phyloP scores from a whole-genome alignment of 139 green algal species.

The Edaphochlamys debaryana region DNA sequence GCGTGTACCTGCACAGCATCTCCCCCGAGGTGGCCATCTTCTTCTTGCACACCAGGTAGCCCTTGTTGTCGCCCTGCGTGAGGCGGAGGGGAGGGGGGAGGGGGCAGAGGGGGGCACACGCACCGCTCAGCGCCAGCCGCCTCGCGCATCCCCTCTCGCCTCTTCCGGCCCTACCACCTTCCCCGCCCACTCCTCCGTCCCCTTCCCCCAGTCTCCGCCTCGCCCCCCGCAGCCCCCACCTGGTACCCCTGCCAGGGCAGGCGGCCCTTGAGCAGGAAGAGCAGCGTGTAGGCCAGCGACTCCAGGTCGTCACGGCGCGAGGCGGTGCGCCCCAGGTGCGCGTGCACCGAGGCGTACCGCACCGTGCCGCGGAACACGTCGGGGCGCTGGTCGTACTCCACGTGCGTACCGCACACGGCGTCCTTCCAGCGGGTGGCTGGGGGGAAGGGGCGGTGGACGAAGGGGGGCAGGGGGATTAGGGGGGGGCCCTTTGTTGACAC shows the following conservation, averaged over 20 bases:
- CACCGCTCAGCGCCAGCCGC: too few relatives aligned
- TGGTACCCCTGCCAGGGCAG: constrained; percentile 95
- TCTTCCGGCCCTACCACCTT: too few relatives aligned
- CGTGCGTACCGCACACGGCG: constrained; percentile 87
- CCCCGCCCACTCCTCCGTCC: too few relatives aligned
- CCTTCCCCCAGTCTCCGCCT: too few relatives aligned
- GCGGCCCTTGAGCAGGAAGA: constrained; percentile 94
- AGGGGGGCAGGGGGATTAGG: too few relatives aligned
- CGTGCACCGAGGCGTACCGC: constrained; percentile 97
- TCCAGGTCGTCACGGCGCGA: constrained; percentile 96
- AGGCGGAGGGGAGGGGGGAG: background rate
- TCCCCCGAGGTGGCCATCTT: constrained; percentile 98
- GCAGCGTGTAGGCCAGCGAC: constrained; percentile 97
- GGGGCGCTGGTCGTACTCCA: constrained; percentile 99
- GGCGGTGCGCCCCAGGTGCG: constrained; percentile 96
- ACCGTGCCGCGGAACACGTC: constrained; percentile 99
- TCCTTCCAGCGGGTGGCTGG: constrained; percentile 93
- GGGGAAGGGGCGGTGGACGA: too few relatives aligned
- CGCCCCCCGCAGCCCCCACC: too few relatives aligned
- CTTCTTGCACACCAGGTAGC: constrained; percentile 99
- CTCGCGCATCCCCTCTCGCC: too few relatives aligned
- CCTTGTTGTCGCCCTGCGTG: constrained; percentile 96
- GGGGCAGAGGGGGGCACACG: background rate
- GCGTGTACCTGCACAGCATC: constrained; percentile 96
- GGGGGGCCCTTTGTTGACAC: too few relatives aligned